Conservation (phyloP, 2,329 filamentous ascomycete species). For the Calonectria multiphialidica region DNA sequence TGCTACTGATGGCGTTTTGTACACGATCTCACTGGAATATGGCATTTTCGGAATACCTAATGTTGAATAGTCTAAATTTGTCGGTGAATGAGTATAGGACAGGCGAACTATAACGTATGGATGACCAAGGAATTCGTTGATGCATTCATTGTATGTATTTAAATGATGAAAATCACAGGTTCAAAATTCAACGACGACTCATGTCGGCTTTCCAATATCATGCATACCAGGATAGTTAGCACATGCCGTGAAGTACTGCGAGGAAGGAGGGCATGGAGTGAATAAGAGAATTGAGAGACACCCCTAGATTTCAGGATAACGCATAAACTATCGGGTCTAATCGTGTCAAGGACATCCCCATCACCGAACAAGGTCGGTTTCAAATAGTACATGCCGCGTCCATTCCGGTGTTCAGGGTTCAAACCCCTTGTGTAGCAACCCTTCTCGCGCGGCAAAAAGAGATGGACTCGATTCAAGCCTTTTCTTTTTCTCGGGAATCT, state of each 20-base stretch:
- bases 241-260: no score
- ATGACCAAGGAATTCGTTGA: conserved; percentile 1
- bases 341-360: no score
- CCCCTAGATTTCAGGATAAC: background rate
- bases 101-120: background rate
- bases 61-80: background rate
- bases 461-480: no score
- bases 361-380: no score
- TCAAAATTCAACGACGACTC: background rate
- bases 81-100: background rate
- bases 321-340: no score
- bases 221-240: no score
- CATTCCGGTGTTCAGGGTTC: no score
- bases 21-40: conserved; percentile 30
- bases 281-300: background rate
- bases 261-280: no score
- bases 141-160: background rate
- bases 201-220: background rate
- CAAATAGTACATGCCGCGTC: no score
- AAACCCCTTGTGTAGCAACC: no score
- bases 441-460: no score
- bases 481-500: no score
- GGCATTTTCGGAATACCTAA: conserved; percentile 12
- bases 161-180: background rate
- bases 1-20: conserved; percentile 30